Base-by-base conservation (phyloP, 148 eudicot species). In the Polygonum maritimum region DNA sequence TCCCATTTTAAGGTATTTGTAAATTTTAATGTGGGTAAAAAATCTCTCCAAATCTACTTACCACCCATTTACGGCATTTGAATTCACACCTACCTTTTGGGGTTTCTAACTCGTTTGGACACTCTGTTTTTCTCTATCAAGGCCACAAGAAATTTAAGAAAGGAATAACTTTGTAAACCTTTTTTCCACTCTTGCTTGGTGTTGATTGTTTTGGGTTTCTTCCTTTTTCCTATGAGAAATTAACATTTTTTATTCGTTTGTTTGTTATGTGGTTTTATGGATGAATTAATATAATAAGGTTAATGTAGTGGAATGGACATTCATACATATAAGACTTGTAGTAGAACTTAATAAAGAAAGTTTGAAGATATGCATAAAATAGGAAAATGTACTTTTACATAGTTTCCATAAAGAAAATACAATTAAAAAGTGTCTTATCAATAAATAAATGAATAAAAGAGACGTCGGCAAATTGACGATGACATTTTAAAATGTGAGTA, bases 11-110 rank as follows among this genome's bases (percentile, higher is more conserved):
- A 31, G 69, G 69, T 26, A 74, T 22, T 62, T 55, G 31, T 11
- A 72, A 39, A 22, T 51, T 60, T 26, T 16, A 21, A 26, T 31
- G 69, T 60, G 69, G 38, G 38, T 73, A 73, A 65, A 33, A 77
- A 73, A 73, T 67, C 54, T 77, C 75, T 81, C 55, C 69, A 69
- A 74, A 74, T 81, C 77, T 80, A 80, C 79, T 60, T 60, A 45
- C 77, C 74, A 69, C 48, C 74, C 77, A 26, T 69, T 49, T 60
- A 48, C 72, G 39, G 74, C 72, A 47, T 80, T 76, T 76, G 74
- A 49, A 45, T 80, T 76, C 82, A 76, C 79, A 77, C 69, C 57
- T 26, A 41, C 72, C 18, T 71, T 71, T 18, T 44, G 33, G 48
- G 52, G 15, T 60, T 26, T 60, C 67, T 60, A 60, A 60, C 67